phyloP scores from a whole-genome alignment of 331 rosid species.

The Quercus lobata region DNA sequence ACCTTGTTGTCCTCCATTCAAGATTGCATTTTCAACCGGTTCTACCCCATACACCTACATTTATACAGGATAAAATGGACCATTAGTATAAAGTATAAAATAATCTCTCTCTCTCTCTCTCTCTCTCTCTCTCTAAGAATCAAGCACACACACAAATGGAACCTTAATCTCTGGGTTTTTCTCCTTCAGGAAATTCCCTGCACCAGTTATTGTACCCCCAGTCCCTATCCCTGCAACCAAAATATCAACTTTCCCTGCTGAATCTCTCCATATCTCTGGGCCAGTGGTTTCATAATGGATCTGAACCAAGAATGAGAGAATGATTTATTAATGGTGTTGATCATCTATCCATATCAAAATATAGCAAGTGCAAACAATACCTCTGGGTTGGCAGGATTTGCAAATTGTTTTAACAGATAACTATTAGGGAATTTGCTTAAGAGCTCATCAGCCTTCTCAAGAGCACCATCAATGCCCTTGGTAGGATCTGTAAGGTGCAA shows the following conservation, averaged over 20 bases:
- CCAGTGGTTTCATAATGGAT: constrained; percentile 91
- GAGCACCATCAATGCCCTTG: constrained; percentile 45
- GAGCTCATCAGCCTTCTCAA: constrained; percentile 58
- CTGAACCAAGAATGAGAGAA: constrained; percentile 26
- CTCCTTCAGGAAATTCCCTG: constrained; percentile 72
- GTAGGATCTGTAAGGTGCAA: constrained; percentile 60
- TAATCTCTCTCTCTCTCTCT: neutral
- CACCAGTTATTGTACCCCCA: constrained; percentile 74
- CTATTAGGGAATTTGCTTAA: constrained; percentile 48
- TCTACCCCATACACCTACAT: no score
- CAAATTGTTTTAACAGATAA: constrained; percentile 52
- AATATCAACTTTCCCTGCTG: constrained; percentile 61
- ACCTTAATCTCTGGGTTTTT: constrained; percentile 79
- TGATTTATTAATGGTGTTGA: neutral
- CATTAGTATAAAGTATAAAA: no score
- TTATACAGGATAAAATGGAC: no score
- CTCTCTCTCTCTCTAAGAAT: constrained; percentile 9
- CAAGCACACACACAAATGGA: constrained; percentile 10
- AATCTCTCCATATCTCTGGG: constrained; percentile 91
- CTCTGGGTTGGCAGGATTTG: constrained; percentile 67
- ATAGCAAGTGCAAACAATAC: constrained; percentile 25
- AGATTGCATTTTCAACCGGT: no score
- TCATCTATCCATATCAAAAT: neutral
- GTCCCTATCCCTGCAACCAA: constrained; percentile 88
- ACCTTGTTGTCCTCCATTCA: no score